phyloP scores from a whole-genome alignment of 2,329 filamentous ascomycete genomes.

The Colletotrichum tropicale region DNA sequence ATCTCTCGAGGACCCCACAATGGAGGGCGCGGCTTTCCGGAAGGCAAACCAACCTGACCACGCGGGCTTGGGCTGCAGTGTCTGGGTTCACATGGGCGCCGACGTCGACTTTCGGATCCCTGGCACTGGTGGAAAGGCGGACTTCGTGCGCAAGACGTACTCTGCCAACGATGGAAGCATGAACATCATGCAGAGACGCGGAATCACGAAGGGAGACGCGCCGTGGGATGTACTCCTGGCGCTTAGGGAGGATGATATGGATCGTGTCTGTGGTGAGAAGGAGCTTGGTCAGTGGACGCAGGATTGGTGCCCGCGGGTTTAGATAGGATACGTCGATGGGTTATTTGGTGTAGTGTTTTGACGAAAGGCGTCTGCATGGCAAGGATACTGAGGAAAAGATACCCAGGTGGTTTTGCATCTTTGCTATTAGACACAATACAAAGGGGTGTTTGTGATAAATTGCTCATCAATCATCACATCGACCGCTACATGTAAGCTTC shows the following conservation, averaged over 20 bases:
- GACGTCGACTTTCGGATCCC: conserved; percentile 14
- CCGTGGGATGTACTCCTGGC: conserved; percentile 6
- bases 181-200: conserved; percentile 13
- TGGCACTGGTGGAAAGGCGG: not conserved
- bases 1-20: not conserved
- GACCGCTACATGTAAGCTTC: too few species aligned
- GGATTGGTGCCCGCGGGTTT: not conserved
- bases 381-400: not conserved
- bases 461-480: not conserved
- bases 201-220: not conserved
- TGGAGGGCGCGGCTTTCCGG: not conserved
- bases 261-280: not conserved
- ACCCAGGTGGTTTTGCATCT: not conserved
- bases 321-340: not conserved
- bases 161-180: conserved; percentile 11
- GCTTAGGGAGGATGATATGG: conserved; percentile 3
- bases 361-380: not conserved
- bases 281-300: not conserved
- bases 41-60: not conserved
- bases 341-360: not conserved
- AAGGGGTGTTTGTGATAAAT: accelerated
- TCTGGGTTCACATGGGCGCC: conserved; percentile 16
- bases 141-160: conserved; percentile 12
- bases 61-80: not conserved
- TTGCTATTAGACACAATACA: not conserved